Evolutionary conservation across 345 rosid genomes (phyloP).

Genomic region (Diplotaxis tenuifolia): DNA sequence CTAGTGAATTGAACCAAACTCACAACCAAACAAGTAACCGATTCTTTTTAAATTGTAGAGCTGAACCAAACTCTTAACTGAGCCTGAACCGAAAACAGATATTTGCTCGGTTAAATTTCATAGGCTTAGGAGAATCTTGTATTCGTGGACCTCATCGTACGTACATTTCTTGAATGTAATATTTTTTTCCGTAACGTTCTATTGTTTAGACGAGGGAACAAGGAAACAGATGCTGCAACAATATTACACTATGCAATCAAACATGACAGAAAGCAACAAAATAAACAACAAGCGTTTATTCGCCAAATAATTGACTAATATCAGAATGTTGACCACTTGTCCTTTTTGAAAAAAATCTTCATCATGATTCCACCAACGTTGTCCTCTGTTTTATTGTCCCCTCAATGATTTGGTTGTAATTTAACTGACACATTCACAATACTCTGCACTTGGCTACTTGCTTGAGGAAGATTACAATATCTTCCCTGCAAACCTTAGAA

Average conservation of each 20-base stretch:
- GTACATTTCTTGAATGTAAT: background rate
- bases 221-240: background rate
- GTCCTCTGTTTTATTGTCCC: constrained; percentile 22
- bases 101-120: background rate
- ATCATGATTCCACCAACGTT: constrained; percentile 15
- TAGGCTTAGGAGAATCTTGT: background rate
- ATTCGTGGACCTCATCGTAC: background rate
- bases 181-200: background rate
- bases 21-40: background rate
- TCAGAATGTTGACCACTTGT: constrained; percentile 22
- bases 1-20: background rate
- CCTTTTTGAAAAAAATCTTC: constrained; percentile 1
- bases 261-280: background rate
- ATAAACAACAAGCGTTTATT: background rate
- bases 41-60: background rate
- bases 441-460: constrained; percentile 36
- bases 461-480: background rate
- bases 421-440: constrained; percentile 13
- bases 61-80: background rate
- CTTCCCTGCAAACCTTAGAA: background rate
- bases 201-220: background rate
- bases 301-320: background rate
- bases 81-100: background rate
- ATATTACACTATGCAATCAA: background rate
- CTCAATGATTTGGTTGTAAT: constrained; percentile 18